Percentiles rank a stretch among this genome's conserved stretches.
Conservation (phyloP, 176 grass and related monocot genomes). For the Triticum urartu region DNA sequence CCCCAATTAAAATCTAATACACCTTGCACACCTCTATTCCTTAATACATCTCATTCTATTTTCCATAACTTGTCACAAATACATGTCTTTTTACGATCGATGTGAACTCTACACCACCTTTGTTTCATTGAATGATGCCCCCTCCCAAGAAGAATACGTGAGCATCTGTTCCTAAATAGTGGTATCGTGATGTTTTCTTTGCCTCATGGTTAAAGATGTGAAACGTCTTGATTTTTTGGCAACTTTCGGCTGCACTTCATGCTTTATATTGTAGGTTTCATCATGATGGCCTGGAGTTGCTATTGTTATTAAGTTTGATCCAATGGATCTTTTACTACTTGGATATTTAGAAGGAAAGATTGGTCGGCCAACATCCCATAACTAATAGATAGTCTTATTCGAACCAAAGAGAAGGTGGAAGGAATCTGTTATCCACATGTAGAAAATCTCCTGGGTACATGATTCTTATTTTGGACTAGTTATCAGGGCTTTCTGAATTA, state of each 20-base stretch:
- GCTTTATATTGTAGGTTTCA: slow-evolving; percentile 50
- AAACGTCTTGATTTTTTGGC: neutral
- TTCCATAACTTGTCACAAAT: too few species aligned
- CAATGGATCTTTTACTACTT: slow-evolving; percentile 63
- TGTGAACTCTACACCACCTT: too few species aligned
- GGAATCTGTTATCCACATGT: slow-evolving; percentile 83
- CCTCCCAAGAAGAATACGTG: too few species aligned
- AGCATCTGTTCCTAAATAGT: too few species aligned
- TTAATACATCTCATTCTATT: too few species aligned
- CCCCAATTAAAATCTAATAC: too few species aligned
- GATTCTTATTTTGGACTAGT: neutral
- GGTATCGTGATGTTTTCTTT: neutral
- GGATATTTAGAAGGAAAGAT: slow-evolving; percentile 70
- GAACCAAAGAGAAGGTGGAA: slow-evolving; percentile 53
- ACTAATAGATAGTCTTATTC: slow-evolving; percentile 77
- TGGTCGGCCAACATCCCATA: slow-evolving; percentile 48
- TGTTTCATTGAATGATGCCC: neutral
- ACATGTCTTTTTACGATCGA: too few species aligned
- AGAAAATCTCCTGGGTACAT: slow-evolving; percentile 75
- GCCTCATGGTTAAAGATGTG: too few species aligned
- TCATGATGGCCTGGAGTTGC: slow-evolving; percentile 65
- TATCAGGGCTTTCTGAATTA: neutral
- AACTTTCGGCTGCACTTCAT: too few species aligned
- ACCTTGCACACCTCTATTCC: too few species aligned
- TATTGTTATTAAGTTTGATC: slow-evolving; percentile 80